Conservation (phyloP, 352 stramenopile genomes). For the Aphanomyces astaci region DNA sequence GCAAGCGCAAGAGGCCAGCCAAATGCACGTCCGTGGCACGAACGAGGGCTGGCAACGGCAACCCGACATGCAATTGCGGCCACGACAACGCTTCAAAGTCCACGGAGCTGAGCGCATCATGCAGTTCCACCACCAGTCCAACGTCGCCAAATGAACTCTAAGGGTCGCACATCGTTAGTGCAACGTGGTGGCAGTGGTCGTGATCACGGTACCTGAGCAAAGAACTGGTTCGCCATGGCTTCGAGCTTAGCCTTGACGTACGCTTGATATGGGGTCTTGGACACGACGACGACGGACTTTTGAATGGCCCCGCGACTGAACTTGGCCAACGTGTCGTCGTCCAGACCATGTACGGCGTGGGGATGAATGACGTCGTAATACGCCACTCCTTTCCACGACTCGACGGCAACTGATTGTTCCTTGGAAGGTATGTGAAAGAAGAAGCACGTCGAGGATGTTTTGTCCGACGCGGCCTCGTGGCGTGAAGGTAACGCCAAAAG, state of each 20-base stretch:
- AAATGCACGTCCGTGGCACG: conserved; percentile 48
- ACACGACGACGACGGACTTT: conserved; percentile 11
- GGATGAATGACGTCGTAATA: neutral
- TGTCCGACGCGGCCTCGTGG: neutral
- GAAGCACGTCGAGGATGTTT: conserved; percentile 6
- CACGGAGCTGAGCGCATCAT: conserved; percentile 24
- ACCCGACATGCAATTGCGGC: conserved; percentile 30
- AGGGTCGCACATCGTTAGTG: neutral
- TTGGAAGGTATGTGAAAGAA: neutral
- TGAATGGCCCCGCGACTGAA: neutral
- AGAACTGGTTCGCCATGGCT: conserved; percentile 4
- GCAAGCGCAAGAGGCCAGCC: conserved; percentile 51
- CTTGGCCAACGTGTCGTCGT: neutral
- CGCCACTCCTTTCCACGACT: conserved; percentile 6
- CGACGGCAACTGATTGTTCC: neutral
- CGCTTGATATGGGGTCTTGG: conserved; percentile 1
- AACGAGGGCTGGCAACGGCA: conserved; percentile 45
- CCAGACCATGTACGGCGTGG: neutral
- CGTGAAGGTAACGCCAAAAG: neutral
- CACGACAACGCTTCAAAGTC: conserved; percentile 41
- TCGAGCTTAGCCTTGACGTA: neutral
- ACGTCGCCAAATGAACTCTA: conserved; percentile 11
- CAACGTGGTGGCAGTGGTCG: neutral
- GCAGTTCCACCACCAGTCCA: conserved; percentile 30
- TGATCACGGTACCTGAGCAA: conserved; percentile 3